Base-by-base conservation (phyloP, 345 rosid genomes). In the Mercurialis annua region DNA sequence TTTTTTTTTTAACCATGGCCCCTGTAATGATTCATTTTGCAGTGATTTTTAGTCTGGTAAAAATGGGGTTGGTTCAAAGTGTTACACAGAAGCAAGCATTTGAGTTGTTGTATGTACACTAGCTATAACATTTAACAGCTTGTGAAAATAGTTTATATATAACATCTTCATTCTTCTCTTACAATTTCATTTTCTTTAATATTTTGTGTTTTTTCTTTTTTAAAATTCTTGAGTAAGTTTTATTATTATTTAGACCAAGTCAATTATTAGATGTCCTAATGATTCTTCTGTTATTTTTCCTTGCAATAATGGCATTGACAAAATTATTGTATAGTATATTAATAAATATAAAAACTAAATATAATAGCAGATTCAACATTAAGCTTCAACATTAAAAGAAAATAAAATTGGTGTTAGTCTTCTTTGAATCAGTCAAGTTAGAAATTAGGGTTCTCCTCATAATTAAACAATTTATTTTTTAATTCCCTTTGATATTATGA, bases 31-130 rank as follows among this genome's bases (percentile, higher is more conserved):
- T 71, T 71, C 73, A 64, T 71, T 80, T 79, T 65, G 59, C 62
- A 34, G 49, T 62, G 44, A 68, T 55, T 59, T 68, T 52, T 57
- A 44, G 23, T 68, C 21, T 21, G 69, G 49, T 67, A 52, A 42
- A n/a, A 65, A 23, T 24, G 79, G 76, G 72, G 38, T 66, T 66
- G 69, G 64, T 59, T 64, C 47, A n/a, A 62, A 61, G 54, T 64
- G 21, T 66, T 74, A 77, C 57, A 73, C 66, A 62, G 10, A 60
- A 54, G 72, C 71, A 60, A 54, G 72, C 71, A 69, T 68, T 56
- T 70, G 55, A 64, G 80, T 71, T 64, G 65, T 69, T 81, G 81
- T 79, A 78, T 81, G 80, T 80, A 78, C 73, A 46, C 52, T 67
- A 59, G 34, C 23, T 50, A 54, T 23, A 46, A 70, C 74, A 64